Base-by-base conservation (phyloP, 2,329 filamentous ascomycete genomes). In the Hymenoscyphus albidus region DNA sequence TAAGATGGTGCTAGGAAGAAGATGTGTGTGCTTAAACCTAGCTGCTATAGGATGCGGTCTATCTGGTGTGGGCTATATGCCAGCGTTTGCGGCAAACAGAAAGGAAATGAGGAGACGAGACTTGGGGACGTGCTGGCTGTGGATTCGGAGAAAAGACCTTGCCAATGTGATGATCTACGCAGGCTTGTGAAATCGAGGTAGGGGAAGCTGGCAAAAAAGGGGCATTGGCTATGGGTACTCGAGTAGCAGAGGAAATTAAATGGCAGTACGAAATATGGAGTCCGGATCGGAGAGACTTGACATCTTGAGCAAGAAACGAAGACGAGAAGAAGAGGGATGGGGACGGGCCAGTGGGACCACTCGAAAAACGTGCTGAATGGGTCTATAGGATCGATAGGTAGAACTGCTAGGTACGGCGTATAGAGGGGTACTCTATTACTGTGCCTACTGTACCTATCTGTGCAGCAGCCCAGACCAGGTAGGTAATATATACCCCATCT, bases 1-100 rank as follows among this genome's bases (percentile, higher is more conserved):
- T 22, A 35, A 57, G n/a, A 10, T 14, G 18, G 31, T 56, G 51
- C 51, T 56, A 32, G 27, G 32, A 57, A 35, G 44, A 31, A 12
- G 22, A 35, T 58, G 13, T 44, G 54, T 40, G 35, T 16, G 48
- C 27, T 57, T 14, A 16, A 39, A 18, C 61, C 35, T 27, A 51
- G 44, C 61, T 61, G 58, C 64, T 65, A 64, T 64, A 63, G 66
- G 62, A 67, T 63, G 55, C 59, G 60, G 59, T 32, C 61, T 51
- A 18, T 51, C 44, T 51, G 44, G 44, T 16, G 22, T 51, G n/a
- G 48, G 62, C 62, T 62, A 62, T 59, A 60, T 63, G 58, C 48
- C 13, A 40, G 27, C 70, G 64, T 72, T 72, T 69, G 70, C 67
- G 58, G 65, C 70, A 72, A 70, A 70, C 67, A 70, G 68, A 68